phyloP scores from a whole-genome alignment of 1,284 basidiomycete genomes.

The Termitomyces sp. region DNA sequence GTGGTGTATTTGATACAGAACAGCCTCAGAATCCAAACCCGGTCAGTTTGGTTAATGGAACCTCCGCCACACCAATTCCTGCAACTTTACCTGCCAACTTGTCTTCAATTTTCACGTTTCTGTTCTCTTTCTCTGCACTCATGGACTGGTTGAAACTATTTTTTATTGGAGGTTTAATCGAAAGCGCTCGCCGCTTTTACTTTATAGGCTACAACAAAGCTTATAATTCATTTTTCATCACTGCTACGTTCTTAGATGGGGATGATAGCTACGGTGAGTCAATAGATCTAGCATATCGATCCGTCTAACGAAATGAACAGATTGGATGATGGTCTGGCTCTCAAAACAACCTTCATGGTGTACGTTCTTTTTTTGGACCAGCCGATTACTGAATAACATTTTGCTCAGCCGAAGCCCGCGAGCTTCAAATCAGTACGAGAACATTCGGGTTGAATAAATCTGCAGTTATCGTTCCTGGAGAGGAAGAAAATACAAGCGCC shows the following conservation, averaged over 20 bases:
- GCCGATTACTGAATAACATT: not conserved
- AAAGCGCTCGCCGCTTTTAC: slow-evolving; percentile 45
- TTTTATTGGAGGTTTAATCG: slow-evolving; percentile 55
- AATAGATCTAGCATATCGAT: not conserved
- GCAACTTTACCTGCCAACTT: slow-evolving; percentile 18
- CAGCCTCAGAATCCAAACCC: not conserved
- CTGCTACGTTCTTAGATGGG: slow-evolving; percentile 53
- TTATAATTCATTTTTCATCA: slow-evolving; percentile 55
- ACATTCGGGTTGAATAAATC: slow-evolving; percentile 32
- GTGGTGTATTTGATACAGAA: slow-evolving; percentile 1
- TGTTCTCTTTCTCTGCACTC: slow-evolving; percentile 48
- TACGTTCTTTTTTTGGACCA: slow-evolving; percentile 16
- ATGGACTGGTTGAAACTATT: slow-evolving; percentile 64
- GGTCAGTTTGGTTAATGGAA: not conserved
- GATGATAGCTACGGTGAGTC: slow-evolving; percentile 54
- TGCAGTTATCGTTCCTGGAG: slow-evolving; percentile 30
- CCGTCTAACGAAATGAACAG: slow-evolving; percentile 21
- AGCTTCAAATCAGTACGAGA: slow-evolving; percentile 46
- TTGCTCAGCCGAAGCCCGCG: slow-evolving; percentile 37
- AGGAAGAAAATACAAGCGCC: slow-evolving; percentile 29
- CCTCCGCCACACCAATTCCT: not conserved
- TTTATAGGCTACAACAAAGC: slow-evolving; percentile 38
- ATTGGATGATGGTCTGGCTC: slow-evolving; percentile 63
- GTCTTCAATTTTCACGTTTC: slow-evolving; percentile 30
- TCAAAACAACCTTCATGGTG: slow-evolving; percentile 47